A percentile compares a stretch with the other conserved stretches of the same genome.
Evolutionary conservation across 2,329 filamentous ascomycete genomes (phyloP).

Genomic region (Fusarium palustre): DNA sequence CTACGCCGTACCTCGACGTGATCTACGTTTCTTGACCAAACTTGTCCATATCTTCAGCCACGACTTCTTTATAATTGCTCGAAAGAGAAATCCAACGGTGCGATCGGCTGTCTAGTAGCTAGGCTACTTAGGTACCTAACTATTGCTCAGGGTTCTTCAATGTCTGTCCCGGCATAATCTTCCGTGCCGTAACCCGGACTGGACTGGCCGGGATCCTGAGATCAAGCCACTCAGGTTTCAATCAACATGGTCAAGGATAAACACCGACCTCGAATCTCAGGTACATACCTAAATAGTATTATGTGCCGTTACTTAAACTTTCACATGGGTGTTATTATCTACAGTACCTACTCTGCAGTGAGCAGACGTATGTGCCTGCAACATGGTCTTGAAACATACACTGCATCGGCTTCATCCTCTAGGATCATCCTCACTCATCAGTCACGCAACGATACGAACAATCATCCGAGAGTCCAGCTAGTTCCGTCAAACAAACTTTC

Average conservation of each 20-base stretch:
- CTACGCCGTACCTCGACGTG: neutral
- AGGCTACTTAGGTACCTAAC: neutral
- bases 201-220: neutral
- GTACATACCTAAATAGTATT: neutral
- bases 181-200: slow-evolving; percentile 10
- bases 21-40: neutral
- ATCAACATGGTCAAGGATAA: slow-evolving; percentile 14
- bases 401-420: slow-evolving; percentile 21
- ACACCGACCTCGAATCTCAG: neutral
- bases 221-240: neutral
- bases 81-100: neutral
- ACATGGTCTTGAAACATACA: slow-evolving; percentile 11
- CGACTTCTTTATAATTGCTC: neutral
- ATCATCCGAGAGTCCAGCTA: slow-evolving; percentile 7
- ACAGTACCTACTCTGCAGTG: no score
- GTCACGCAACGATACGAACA: neutral
- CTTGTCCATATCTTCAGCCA: neutral
- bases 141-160: neutral
- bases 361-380: neutral
- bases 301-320: slow-evolving; percentile 7
- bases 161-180: slow-evolving; percentile 1
- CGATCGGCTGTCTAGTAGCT: neutral
- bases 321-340: slow-evolving; percentile 11
- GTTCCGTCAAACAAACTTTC: slow-evolving; percentile 8
- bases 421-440: neutral